Base-by-base conservation (phyloP, 345 rosid species). In the Citrus australasica region DNA sequence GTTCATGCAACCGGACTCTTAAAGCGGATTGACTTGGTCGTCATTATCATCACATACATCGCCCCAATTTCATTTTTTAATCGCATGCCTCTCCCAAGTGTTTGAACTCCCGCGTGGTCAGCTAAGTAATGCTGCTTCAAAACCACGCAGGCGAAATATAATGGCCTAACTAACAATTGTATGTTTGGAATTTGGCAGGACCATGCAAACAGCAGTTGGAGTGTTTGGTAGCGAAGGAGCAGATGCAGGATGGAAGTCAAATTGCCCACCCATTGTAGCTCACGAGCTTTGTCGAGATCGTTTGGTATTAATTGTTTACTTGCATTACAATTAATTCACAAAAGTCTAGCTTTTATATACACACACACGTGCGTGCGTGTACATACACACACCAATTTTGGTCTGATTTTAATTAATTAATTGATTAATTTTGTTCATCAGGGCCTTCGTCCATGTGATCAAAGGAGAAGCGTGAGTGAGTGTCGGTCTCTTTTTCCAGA, bases 181-280 rank as follows among this genome's bases (percentile, higher is more conserved):
- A 46, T 46, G 4, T 42, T 42, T 10, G 51, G 16, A 11, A 0
- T 0, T 42, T 42, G 51, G 14, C 79, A 91, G 96, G 92, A 87
- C 96, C 48, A 86, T 90, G 87, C 96, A 92, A 81, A 90, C 96
- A 4, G 93, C 93, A 8, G 90, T 89, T 71, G 92, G 93, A 60
- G 88, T 83, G 33, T 92, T 90, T 77, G 91, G 93, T 0, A 83
- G 88, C 7, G 91, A 82, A 70, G 79, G 78, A 35, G 53, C 67
- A 21, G 70, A 9, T 19, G 53, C 69, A 38, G 78, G 76, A 86
- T 40, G 88, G 83, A 33, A 84, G 80, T 72, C 83, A 51, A 81
- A 81, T 82, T 83, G 85, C 76, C 91, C 96, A 6, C 90, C 88
- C 0, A 86, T 92, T 79, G 48, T 84, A 28, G 91, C 93, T 7